phyloP scores from a whole-genome alignment of 2,329 filamentous ascomycete species.

The Ceratocystis ficicola region DNA sequence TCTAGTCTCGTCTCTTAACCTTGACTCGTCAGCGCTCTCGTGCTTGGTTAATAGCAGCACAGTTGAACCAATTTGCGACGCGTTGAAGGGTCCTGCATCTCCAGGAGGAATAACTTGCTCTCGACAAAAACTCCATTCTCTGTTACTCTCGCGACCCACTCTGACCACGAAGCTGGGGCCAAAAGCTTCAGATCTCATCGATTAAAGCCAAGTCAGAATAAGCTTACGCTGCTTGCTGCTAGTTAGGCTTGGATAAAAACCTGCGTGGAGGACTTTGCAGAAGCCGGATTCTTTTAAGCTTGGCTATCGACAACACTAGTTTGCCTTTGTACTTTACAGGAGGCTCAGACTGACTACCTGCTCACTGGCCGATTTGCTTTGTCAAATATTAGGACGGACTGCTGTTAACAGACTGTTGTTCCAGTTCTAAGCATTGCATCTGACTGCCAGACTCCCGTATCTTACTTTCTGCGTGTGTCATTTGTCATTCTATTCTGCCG shows the following conservation, averaged over 20 bases:
- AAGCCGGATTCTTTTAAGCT: conserved; percentile 3
- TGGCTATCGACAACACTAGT: not conserved
- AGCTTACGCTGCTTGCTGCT: not conserved
- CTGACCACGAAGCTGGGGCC: not conserved
- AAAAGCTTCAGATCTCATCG: not conserved
- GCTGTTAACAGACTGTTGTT: not conserved
- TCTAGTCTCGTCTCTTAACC: not conserved
- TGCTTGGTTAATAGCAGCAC: not conserved
- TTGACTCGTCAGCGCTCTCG: not conserved
- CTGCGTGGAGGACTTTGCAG: not conserved
- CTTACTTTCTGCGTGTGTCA: conserved; percentile 12
- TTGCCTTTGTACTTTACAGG: not conserved
- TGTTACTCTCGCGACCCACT: not conserved
- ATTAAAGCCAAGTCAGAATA: not conserved
- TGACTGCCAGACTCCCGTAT: conserved; percentile 7
- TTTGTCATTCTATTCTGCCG: conserved; percentile 4
- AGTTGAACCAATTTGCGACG: not conserved
- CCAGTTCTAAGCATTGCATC: conserved; percentile 2
- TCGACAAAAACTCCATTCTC: not conserved
- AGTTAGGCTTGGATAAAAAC: not conserved
- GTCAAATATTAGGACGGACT: conserved; percentile 1
- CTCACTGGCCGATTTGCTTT: not conserved
- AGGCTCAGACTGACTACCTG: not conserved
- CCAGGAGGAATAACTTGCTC: not conserved
- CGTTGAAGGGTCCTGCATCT: not conserved